A percentile compares a stretch with the other conserved stretches of the same genome.
phyloP scores from a whole-genome alignment of 345 rosid genomes.

The Citrus maxima region DNA sequence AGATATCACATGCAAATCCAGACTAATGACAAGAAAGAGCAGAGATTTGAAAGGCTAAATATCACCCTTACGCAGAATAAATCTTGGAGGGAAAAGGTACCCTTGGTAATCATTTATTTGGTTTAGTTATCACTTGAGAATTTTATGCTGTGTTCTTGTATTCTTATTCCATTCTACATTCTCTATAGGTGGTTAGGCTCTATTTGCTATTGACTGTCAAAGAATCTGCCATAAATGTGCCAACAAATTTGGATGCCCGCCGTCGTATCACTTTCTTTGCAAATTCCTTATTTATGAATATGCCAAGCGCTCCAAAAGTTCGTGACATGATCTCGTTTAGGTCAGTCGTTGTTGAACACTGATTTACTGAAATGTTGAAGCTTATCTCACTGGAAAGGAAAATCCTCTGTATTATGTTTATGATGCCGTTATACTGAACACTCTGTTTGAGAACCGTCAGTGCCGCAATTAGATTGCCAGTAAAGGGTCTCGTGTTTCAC shows the following conservation, averaged over 20 bases:
- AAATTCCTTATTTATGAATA: slow-evolving; percentile 89
- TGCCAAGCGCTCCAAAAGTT: slow-evolving; percentile 88
- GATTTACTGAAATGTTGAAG: slow-evolving; percentile 1
- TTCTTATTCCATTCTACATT: slow-evolving; percentile 13
- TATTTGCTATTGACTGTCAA: slow-evolving; percentile 78
- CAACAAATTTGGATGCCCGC: slow-evolving; percentile 94
- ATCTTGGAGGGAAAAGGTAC: slow-evolving; percentile 78
- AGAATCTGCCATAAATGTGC: slow-evolving; percentile 97
- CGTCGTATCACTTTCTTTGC: slow-evolving; percentile 99
- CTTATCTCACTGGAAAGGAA: slow-evolving; percentile 3
- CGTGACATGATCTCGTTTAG: slow-evolving; percentile 94
- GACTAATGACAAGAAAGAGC: slow-evolving; percentile 42
- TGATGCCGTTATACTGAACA: not conserved
- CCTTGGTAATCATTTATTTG: not conserved
- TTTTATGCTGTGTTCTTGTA: not conserved
- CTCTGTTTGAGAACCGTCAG: not conserved
- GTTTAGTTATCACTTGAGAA: not conserved
- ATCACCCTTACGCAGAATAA: slow-evolving; percentile 14
- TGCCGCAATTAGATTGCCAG: not conserved
- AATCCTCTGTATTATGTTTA: not conserved
- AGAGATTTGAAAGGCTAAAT: slow-evolving; percentile 74
- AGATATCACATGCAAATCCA: slow-evolving; percentile 26
- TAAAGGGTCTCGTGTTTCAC: not conserved
- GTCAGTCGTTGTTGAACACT: slow-evolving; percentile 29
- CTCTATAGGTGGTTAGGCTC: slow-evolving; percentile 66